These are phyloP conservation scores for Lenzites betulinus DNA, from an alignment of 768 basidiomycete genomes.

Conservation along the genomic window DNA sequence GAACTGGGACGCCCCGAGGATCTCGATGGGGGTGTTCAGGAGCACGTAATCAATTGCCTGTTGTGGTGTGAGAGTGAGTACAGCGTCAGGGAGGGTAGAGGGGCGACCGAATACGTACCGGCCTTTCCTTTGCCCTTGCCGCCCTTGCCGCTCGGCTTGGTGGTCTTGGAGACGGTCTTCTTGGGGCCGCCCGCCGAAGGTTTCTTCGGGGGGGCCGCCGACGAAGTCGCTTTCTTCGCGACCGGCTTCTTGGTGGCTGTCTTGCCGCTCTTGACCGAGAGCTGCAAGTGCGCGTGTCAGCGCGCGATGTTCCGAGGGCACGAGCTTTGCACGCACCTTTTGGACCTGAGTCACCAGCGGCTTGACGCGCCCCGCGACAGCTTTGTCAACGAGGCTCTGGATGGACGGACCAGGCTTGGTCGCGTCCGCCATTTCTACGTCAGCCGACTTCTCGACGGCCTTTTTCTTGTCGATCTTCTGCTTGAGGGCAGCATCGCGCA, in stretches of 20 bases:
- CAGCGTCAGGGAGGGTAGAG: background rate
- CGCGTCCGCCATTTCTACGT: background rate
- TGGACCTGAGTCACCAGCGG: background rate
- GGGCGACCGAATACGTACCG: background rate
- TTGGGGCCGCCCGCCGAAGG: too few species aligned
- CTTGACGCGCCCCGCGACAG: background rate
- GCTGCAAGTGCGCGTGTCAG: background rate
- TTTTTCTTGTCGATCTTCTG: background rate
- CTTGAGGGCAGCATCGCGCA: background rate
- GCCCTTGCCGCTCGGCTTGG: background rate
- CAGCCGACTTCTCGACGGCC: background rate
- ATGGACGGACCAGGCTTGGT: background rate
- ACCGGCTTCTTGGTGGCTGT: background rate
- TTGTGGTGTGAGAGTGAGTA: background rate
- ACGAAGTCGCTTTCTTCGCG: background rate
- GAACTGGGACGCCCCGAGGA: background rate
- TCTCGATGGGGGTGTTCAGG: background rate
- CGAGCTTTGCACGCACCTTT: background rate
- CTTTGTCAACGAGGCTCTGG: constrained; percentile 10
- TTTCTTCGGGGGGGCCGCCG: background rate
- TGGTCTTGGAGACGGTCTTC: background rate
- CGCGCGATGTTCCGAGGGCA: background rate
- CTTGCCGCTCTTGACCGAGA: background rate
- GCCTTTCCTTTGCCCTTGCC: background rate
- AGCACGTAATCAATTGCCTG: background rate